phyloP scores from a whole-genome alignment of 345 rosid species.

The Eucalyptus cloeziana region DNA sequence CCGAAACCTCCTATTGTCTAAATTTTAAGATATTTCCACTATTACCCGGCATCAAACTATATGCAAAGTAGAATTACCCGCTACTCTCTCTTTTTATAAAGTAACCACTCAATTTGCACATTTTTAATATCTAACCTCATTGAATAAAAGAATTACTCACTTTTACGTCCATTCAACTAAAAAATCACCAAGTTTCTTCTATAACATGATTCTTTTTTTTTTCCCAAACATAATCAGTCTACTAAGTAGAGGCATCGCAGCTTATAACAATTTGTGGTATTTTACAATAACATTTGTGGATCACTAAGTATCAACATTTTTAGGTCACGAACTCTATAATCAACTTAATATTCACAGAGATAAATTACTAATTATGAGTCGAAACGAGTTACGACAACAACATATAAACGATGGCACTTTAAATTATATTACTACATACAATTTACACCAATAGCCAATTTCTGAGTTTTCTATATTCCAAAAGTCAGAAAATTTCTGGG shows the following conservation, averaged over 20 bases:
- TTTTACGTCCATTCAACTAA: not conserved
- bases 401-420: accelerated
- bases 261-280: not conserved
- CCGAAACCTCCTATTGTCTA: not conserved
- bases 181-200: not conserved
- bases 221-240: not conserved
- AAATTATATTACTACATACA: not conserved
- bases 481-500: not conserved
- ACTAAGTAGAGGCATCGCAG: not conserved
- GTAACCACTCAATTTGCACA: not conserved
- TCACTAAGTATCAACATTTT: not conserved
- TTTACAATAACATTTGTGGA: not conserved
- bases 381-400: not conserved
- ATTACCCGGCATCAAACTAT: not conserved
- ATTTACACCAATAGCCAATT: not conserved
- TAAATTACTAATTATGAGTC: not conserved
- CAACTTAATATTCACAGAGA: not conserved
- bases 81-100: not conserved
- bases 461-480: not conserved
- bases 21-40: not conserved
- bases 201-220: not conserved
- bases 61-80: not conserved
- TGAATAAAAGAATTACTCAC: not conserved
- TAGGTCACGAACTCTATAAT: not conserved
- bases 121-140: not conserved